These are phyloP conservation scores for Clarkia xantiana DNA, from an alignment of 345 rosid species.

Conservation along the genomic window DNA sequence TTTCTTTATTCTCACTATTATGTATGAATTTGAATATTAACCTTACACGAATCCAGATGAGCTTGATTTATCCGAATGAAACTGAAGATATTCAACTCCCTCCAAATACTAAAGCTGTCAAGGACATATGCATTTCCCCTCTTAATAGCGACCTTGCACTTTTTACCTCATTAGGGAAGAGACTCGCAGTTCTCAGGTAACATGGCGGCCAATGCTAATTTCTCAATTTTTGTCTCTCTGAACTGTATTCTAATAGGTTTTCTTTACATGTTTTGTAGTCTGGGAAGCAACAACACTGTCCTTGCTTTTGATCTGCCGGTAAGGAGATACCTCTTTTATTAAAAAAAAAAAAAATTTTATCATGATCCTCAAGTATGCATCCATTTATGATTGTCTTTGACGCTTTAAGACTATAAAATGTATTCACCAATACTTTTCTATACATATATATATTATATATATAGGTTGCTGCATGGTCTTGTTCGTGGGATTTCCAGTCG, in stretches of 20 bases:
- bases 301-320: conserved; percentile 68
- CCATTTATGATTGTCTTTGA: not conserved
- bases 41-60: conserved; percentile 36
- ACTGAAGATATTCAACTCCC: conserved; percentile 53
- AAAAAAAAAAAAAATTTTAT: not conserved
- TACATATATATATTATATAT: not conserved
- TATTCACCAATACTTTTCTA: not conserved
- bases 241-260: conserved; percentile 7
- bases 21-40: conserved; percentile 7
- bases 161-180: conserved; percentile 70
- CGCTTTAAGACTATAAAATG: not conserved
- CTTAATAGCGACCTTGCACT: conserved; percentile 37
- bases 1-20: not conserved
- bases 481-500: conserved; percentile 69
- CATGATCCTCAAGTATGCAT: not conserved
- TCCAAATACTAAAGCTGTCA: conserved; percentile 43
- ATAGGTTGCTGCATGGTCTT: conserved; percentile 85
- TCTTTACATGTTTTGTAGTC: conserved; percentile 25
- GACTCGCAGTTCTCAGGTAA: conserved; percentile 62
- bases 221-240: conserved; percentile 1
- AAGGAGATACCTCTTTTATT: conserved; percentile 7
- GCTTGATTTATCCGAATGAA: conserved; percentile 50
- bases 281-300: conserved; percentile 56
- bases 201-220: not conserved
- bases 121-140: conserved; percentile 69